Base-by-base conservation (phyloP, 495 filamentous ascomycete genomes). In the Aspergillus sclerotiicarbonarius region DNA sequence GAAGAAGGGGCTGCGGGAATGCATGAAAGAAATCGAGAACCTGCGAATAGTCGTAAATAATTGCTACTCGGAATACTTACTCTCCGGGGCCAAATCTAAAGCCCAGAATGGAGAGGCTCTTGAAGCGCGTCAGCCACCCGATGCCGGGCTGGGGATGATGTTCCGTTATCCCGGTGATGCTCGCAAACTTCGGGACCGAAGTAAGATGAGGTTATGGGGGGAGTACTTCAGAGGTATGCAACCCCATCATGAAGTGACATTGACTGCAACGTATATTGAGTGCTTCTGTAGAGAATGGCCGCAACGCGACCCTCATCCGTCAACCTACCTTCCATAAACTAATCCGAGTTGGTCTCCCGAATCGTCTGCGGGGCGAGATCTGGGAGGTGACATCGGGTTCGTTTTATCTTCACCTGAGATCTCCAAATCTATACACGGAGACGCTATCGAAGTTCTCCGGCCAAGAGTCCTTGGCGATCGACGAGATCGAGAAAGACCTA, bases 281-380 rank as follows among this genome's bases (percentile, higher is more conserved):
- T 49, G 30, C 35, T 31, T 16, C 46, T 53, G 46, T 61, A 87
- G 95, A 98, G 69, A 97, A 98, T 65, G 94, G 94, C 47, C 88
- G 94, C 44, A 98, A 97, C 74, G 81, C 86, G 19, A 96, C 93
- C 0, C 77, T 98, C 32, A 84, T 98, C 49, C 87, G 94, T 50
- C 95, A 98, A 67, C 93, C 94, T 31, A 97, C 92, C 1, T 97
- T 98, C 67, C 93, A 98, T 73, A 97, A 97, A 66, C 80, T 98
- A 39, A 96, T 98, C 54, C 84, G 94, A 52, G 94, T 98, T 62
- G 94, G 94, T 56, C 78, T 98, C 53, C 94, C 94, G 2, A 98
- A 98, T 75, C 82, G 92, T 18, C 78, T 98, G 25, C 80, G 94
- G 41, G 95, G 95, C 53, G 94, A 98, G 74, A 88, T 95, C 20